phyloP scores from a whole-genome alignment of 2,329 filamentous ascomycete genomes.

The Mariannaea elegans region DNA sequence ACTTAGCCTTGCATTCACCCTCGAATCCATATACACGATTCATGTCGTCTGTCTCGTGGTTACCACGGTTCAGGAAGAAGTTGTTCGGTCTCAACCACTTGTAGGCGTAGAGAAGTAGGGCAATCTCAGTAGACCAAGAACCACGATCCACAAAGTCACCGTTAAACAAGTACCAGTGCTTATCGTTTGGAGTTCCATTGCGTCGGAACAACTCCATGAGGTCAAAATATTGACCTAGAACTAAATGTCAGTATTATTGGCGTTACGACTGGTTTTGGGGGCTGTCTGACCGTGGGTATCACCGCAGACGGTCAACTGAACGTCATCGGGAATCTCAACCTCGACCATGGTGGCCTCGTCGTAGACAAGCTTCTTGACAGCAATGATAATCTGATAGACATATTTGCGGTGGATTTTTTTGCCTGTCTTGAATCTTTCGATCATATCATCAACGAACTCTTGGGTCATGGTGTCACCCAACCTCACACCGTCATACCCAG shows the following conservation, averaged over 20 bases:
- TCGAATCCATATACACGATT: slow-evolving; percentile 98
- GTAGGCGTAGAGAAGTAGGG: slow-evolving; percentile 91
- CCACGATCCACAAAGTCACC: slow-evolving; percentile 98
- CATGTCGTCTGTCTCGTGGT: slow-evolving; percentile 99
- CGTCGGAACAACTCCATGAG: slow-evolving; percentile 94
- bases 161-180: slow-evolving; percentile 96
- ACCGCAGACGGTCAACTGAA: slow-evolving; percentile 90
- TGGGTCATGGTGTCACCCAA: slow-evolving; percentile 88
- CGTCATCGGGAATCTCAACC: slow-evolving; percentile 79
- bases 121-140: slow-evolving; percentile 98
- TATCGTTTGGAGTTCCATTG: slow-evolving; percentile 84
- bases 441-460: slow-evolving; percentile 98
- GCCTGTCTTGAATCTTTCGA: slow-evolving; percentile 91
- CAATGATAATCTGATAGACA: slow-evolving; percentile 93
- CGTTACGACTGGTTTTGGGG: slow-evolving; percentile 20
- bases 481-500: slow-evolving; percentile 83
- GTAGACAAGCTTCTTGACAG: slow-evolving; percentile 88
- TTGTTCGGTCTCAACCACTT: slow-evolving; percentile 90
- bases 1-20: slow-evolving; percentile 97
- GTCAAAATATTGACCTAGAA: slow-evolving; percentile 93
- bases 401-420: slow-evolving; percentile 98
- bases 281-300: slow-evolving; percentile 84
- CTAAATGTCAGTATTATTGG: slow-evolving; percentile 19
- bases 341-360: slow-evolving; percentile 98
- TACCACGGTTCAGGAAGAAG: slow-evolving; percentile 97